Evolutionary conservation across 2,329 filamentous ascomycete genomes (phyloP), one percentile per base, ranked within the genome.

Genomic region (Magnaporthiopsis rhizophila): DNA sequence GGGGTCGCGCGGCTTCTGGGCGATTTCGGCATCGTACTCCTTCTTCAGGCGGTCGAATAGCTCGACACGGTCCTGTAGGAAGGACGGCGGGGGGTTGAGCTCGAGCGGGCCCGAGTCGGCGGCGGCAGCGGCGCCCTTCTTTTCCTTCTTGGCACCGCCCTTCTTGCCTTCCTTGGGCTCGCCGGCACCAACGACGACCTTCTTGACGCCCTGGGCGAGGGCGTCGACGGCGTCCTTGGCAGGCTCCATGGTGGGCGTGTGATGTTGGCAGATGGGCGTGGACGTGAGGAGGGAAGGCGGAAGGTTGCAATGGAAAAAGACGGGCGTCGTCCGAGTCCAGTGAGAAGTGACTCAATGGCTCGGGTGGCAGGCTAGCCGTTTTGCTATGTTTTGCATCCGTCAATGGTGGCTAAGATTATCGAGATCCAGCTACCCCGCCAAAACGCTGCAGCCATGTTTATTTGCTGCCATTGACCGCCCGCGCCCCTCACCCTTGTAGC

Each of bases 11-110:
- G 90, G 87, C 77, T 89, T 89, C 71, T 77, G 76, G 69, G 86
- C 82, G 68, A 92, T 79, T 74, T 95, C 91, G 65, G 89, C 89
- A 69, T 96, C 89, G 73, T 92, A 87, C 74, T 90, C 85, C 69
- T 90, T 88, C 83, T 96, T 96, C 69, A 97, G 83, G 74, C 89
- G 87, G 75, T 97, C 90, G 79, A 97, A 97, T 62, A 98, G 81
- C 63, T 89, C 85, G 72, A 97, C 88, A 68, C 95, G 88, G 76
- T 92, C 86, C 72, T 93, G 81, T 67, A 98, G 86, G 77, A 90
- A 97, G 89, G 26, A 69, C 56, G 68, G 67, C 65, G 86, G 81
- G 34, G 78, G 82, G 69, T 74, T 76, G 73, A 78, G 74, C 77
- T 84, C 80, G 66, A 83, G 73, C 56, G 79, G 76, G 15, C 77